phyloP scores from a whole-genome alignment of 345 rosid species.

The Salix suchowensis region DNA sequence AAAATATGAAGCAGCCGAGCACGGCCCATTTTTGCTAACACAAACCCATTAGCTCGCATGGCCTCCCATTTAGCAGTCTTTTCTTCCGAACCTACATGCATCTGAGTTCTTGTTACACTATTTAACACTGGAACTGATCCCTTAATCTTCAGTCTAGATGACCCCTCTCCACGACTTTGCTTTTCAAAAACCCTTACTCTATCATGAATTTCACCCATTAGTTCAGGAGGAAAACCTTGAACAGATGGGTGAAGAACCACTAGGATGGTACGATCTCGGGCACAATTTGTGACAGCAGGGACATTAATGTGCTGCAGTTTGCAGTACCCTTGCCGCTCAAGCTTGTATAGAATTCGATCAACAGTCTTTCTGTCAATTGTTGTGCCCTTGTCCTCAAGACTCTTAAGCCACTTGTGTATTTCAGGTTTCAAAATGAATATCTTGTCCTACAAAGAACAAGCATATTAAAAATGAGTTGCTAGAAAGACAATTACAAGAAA shows the following conservation, averaged over 20 bases:
- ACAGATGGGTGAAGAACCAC: conserved; percentile 80
- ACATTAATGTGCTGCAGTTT: conserved; percentile 53
- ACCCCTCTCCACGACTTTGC: conserved; percentile 61
- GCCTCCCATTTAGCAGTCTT: conserved; percentile 55
- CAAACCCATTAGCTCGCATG: conserved; percentile 93
- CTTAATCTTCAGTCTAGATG: conserved; percentile 43
- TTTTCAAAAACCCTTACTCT: conserved; percentile 74
- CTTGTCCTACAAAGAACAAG: conserved; percentile 51
- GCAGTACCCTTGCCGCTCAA: conserved; percentile 81
- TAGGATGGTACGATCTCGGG: conserved; percentile 49
- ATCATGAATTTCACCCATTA: conserved; percentile 63
- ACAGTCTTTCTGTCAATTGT: conserved; percentile 77
- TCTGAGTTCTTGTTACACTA: conserved; percentile 62
- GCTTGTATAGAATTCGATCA: conserved; percentile 64
- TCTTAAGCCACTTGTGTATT: conserved; percentile 74
- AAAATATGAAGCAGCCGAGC: conserved; percentile 75
- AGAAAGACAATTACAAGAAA: not conserved
- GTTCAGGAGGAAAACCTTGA: conserved; percentile 49
- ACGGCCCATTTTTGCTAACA: conserved; percentile 89
- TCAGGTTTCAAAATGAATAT: conserved; percentile 73
- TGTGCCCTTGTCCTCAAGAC: conserved; percentile 71
- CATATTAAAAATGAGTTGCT: not conserved
- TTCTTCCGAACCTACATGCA: conserved; percentile 39
- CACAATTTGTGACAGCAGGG: conserved; percentile 79
- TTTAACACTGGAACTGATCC: conserved; percentile 63